These are phyloP conservation scores for Coelastrella sp. DNA, from an alignment of 139 green algal species.

Conservation along the genomic window DNA sequence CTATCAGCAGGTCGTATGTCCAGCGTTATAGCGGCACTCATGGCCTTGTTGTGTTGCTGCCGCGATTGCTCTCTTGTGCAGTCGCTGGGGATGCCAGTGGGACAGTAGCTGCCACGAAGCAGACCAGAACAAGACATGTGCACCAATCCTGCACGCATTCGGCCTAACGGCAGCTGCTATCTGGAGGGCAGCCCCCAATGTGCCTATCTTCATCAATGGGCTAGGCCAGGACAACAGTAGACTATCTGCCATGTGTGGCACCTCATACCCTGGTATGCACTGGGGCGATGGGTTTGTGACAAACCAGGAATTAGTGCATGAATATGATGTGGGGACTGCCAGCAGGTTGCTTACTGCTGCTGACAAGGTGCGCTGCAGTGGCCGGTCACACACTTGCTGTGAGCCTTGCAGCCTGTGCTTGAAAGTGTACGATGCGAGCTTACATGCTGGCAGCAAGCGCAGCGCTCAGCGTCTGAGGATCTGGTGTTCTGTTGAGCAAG, in stretches of 20 bases:
- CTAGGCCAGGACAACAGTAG: conserved; percentile 20
- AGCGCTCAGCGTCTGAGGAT: too few species aligned
- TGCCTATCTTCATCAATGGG: conserved; percentile 28
- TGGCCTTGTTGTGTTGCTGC: too few species aligned
- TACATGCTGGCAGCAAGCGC: too few species aligned
- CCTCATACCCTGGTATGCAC: conserved; percentile 15
- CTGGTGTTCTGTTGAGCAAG: too few species aligned
- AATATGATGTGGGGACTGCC: not conserved
- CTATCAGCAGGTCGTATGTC: too few species aligned
- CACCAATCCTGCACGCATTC: not conserved
- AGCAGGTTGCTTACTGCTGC: not conserved
- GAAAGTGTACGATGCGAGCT: too few species aligned
- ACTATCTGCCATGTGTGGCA: not conserved
- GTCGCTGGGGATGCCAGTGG: conserved; percentile 13
- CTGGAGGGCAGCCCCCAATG: not conserved
- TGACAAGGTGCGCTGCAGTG: not conserved
- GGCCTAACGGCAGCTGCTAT: conserved; percentile 1
- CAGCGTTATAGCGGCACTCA: too few species aligned
- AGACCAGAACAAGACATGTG: not conserved
- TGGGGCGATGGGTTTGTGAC: conserved; percentile 35
- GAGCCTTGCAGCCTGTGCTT: too few species aligned
- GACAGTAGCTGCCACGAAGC: not conserved
- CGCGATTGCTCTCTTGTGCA: not conserved
- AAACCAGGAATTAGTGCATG: not conserved
- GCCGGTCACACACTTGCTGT: too few species aligned